These are phyloP conservation scores for Epichloe amarillans DNA, from an alignment of 2,329 filamentous ascomycete species.

Conservation along the genomic window DNA sequence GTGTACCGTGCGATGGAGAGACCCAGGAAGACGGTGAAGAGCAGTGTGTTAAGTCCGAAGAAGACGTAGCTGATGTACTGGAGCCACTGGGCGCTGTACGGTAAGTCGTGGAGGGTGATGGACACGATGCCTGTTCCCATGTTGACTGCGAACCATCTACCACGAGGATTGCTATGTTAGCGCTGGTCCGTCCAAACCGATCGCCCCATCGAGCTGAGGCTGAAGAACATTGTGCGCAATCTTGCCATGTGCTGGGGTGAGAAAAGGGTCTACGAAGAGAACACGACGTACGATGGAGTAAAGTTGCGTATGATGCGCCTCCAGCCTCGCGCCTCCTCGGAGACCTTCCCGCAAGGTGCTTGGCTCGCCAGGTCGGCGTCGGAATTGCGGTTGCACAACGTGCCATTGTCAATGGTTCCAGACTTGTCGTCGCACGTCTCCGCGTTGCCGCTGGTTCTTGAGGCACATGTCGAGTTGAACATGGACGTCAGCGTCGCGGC, in stretches of 20 bases:
- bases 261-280: background rate
- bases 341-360: slow-evolving; percentile 15
- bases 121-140: slow-evolving; percentile 59
- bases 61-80: slow-evolving; percentile 46
- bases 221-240: too few species aligned
- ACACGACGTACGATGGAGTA: slow-evolving; percentile 34
- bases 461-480: background rate
- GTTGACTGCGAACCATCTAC: slow-evolving; percentile 43
- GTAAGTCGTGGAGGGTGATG: slow-evolving; percentile 47
- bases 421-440: background rate
- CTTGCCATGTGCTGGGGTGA: background rate
- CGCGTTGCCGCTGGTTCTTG: background rate
- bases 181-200: background rate
- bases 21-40: slow-evolving; percentile 41
- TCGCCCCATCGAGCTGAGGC: too few species aligned
- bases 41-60: slow-evolving; percentile 43
- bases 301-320: slow-evolving; percentile 37
- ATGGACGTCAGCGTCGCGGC: background rate
- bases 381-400: background rate
- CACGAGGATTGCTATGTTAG: background rate
- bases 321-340: slow-evolving; percentile 24
- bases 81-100: slow-evolving; percentile 45
- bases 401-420: background rate
- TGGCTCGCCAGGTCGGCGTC: background rate
- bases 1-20: slow-evolving; percentile 48